A percentile compares a stretch with the other conserved stretches of the same genome.
Conservation (phyloP, 1,284 basidiomycete genomes). For the Moesziomyces antarcticus region DNA sequence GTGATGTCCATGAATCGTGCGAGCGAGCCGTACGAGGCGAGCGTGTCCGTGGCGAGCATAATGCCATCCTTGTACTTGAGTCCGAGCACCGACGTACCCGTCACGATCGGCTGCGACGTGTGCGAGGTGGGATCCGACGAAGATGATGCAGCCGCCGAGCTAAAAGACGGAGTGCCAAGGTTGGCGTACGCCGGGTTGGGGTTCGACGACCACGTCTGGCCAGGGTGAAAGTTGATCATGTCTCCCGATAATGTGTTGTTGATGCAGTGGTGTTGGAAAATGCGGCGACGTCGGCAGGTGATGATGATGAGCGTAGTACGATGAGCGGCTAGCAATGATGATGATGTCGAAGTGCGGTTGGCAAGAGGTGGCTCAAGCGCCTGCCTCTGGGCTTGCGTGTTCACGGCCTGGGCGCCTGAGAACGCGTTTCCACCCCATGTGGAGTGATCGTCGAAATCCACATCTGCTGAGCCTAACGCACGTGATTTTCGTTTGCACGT, state of each 20-base stretch:
- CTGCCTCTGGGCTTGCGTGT: conserved; percentile 34
- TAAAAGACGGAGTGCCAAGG: conserved; percentile 64
- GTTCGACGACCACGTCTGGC: conserved; percentile 51
- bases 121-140: conserved; percentile 42
- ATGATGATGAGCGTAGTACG: neutral
- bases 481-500: neutral
- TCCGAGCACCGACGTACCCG: conserved; percentile 93
- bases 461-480: neutral
- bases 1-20: conserved; percentile 95
- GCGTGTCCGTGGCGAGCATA: conserved; percentile 99
- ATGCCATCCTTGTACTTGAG: conserved; percentile 95
- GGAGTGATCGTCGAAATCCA: conserved; percentile 42
- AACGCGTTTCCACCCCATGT: conserved; percentile 35
- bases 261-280: neutral
- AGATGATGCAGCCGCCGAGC: conserved; percentile 27
- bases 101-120: conserved; percentile 86
- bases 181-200: conserved; percentile 33
- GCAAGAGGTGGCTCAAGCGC: conserved; percentile 35
- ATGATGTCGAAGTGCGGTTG: neutral
- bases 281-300: too few species aligned
- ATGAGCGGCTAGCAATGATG: conserved; percentile 1
- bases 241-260: neutral
- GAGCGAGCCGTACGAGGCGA: conserved; percentile 96
- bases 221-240: conserved; percentile 49
- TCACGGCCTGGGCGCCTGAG: conserved; percentile 7